Evolutionary conservation across 164 flowering plant genomes (phyloP), one percentile per base, ranked within the genome.

Genomic region (Aristolochia californica): DNA sequence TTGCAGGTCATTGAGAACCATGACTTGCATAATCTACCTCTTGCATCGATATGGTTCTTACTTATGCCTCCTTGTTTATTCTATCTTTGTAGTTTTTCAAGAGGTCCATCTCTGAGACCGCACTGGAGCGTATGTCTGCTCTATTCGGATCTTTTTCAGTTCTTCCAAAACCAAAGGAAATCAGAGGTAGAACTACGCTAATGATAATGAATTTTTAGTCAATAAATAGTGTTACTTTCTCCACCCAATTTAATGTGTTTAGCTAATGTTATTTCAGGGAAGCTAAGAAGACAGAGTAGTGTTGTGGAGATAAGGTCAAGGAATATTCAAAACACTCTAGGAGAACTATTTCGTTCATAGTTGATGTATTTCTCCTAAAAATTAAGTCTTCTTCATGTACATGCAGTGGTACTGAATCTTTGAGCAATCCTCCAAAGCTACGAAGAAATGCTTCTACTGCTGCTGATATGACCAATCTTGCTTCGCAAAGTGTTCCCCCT

Each of bases 391-490:
- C 11, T 17, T 5, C 7, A 13, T 17, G 5, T 5, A 2, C 15
- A 13, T 55, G 64, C 75, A 85, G 97, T 74, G 78, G 55, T 56
- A 21, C 51, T 16, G 93, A 85, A 65, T 67, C 68, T 18, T 55
- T 73, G 26, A 55, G 20, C 53, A 70, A 65, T 72, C 72, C 77
- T 66, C 74, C 80, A 30, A 83, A 70, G 72, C 77, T 80, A 54
- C 87, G 96, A 5, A 80, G 97, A 72, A 78, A 85, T 78, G 80
- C 85, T 27, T 89, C 99, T 64, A 75, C 78, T 53, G 66, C 97
- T 43, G 82, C 85, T 61, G 75, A 79, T 67, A 73, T 94, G 18
- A 73, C 63, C 57, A 76, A 62, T 48, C 66, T 83, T 40, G 55
- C 78, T 59, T 68, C 81, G 52, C 82, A 78, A 64, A 15, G 53